A percentile compares a stretch with the other conserved stretches of the same genome.
Evolutionary conservation across 805 yeast genomes (phyloP).

Genomic region (Starmerella cellae): DNA sequence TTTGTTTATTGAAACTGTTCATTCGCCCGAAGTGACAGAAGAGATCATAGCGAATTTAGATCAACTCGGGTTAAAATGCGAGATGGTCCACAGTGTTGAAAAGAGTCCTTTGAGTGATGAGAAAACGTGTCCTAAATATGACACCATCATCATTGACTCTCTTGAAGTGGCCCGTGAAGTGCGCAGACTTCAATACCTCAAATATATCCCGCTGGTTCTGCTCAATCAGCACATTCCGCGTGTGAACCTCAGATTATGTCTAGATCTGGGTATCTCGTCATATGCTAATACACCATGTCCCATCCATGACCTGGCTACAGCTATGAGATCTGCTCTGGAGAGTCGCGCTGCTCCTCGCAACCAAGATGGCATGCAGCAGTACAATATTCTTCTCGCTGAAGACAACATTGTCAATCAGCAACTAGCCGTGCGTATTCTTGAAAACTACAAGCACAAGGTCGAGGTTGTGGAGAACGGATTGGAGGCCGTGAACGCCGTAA

Average conservation of each 20-base stretch:
- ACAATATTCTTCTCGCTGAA: conserved; percentile 67
- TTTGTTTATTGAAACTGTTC: conserved; percentile 55
- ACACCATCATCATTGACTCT: conserved; percentile 71
- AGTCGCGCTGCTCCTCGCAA: conserved; percentile 68
- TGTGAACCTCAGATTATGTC: conserved; percentile 65
- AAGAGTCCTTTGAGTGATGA: conserved; percentile 40
- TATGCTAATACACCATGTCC: conserved; percentile 85
- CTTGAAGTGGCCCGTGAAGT: conserved; percentile 59
- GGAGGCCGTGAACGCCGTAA: conserved; percentile 67
- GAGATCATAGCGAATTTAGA: conserved; percentile 40
- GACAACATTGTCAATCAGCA: conserved; percentile 81
- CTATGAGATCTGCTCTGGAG: conserved; percentile 73
- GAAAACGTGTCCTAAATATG: conserved; percentile 39
- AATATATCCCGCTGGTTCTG: conserved; percentile 72
- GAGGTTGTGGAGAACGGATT: conserved; percentile 78
- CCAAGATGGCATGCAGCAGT: conserved; percentile 63
- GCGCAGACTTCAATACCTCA: conserved; percentile 59
- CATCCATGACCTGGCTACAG: conserved; percentile 66
- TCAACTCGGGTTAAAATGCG: conserved; percentile 48
- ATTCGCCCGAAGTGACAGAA: conserved; percentile 37
- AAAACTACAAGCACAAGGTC: conserved; percentile 73
- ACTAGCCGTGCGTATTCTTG: conserved; percentile 70
- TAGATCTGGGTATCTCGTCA: conserved; percentile 75
- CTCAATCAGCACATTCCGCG: conserved; percentile 64
- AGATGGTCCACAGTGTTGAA: conserved; percentile 39